Base-by-base conservation (phyloP, 192 early-diverging fungal genomes). In the Spizellomyces punctatus region DNA sequence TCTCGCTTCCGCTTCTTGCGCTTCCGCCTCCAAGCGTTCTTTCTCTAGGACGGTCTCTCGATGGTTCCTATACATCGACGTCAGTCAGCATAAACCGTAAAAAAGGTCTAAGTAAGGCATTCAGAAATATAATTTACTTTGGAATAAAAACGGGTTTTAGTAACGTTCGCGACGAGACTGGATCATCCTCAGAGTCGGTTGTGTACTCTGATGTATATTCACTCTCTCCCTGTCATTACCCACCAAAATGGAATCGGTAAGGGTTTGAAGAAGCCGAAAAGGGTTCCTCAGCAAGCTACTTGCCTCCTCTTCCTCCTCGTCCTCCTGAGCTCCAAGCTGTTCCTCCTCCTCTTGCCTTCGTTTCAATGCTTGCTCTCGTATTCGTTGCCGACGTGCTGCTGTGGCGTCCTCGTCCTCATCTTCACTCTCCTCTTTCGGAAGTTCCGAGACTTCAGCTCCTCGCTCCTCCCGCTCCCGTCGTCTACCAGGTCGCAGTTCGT, bases 141-240 rank as follows among this genome's bases (percentile, higher is more conserved):
- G 94, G 89, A 52, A 96, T 88, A 84, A 98, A 99, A 19, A 96
- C 85, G 5, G 96, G 96, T 73, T 96, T 97, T 10, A 95, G 75
- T 70, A 96, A 73, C 12, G 81, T 79, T 45, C 70, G 82, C 6
- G 79, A 71, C 10, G 87, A 79, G 17, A 86, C 79, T 45, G 84
- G 81, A 57, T 94, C 94, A 27, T 79, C 78, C 22, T 81, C 82
- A 0, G 80, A 82, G 22, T 85, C 83, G 9, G 77, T 75, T 17
- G 76, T 78, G 59, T 82, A 80, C 69, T 93, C 91, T 36, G 88
- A 89, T 43, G 84, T 86, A 42, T 73, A 78, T 59, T 89, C 85
- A 60, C 77, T 74, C n/a, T 81, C 66, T 22, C 67, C 58, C 45
- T 75, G 41, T 59, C 27, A 73, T 21, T 52, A 50, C 43, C 57